Conservation (phyloP, 345 rosid genomes). For the Melaleuca quinquenervia region DNA sequence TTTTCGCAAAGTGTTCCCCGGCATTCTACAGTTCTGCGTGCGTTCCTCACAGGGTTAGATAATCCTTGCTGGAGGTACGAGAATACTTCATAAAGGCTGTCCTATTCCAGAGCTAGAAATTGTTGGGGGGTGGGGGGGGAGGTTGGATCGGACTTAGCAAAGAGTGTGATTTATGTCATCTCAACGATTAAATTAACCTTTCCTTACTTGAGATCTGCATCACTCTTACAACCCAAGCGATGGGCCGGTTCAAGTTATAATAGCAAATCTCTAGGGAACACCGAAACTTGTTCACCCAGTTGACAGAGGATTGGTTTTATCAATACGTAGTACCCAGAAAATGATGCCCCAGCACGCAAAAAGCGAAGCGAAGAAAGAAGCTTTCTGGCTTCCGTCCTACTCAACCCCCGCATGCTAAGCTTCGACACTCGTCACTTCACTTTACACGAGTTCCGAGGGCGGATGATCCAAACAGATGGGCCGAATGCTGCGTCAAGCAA, state of each 20-base stretch:
- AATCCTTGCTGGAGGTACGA: too few species aligned
- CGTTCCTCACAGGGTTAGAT: too few species aligned
- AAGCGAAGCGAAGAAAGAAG: not conserved
- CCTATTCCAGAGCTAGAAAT: not conserved
- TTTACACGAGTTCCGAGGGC: not conserved
- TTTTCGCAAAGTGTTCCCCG: too few species aligned
- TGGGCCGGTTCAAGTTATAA: not conserved
- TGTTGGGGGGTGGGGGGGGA: too few species aligned
- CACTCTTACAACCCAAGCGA: not conserved
- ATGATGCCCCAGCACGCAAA: not conserved
- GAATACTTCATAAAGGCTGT: not conserved
- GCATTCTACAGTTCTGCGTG: too few species aligned
- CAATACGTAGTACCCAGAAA: not conserved
- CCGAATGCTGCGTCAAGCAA: not conserved
- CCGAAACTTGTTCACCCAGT: not conserved
- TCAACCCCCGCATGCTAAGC: not conserved
- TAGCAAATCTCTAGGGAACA: not conserved
- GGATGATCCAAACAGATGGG: not conserved
- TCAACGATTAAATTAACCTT: not conserved
- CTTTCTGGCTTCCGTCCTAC: not conserved
- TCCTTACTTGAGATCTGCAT: not conserved
- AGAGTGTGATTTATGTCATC: not conserved
- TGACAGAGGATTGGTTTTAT: not conserved
- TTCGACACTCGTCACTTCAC: not conserved
- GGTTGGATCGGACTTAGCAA: not conserved